Conservation (phyloP, 129 eudicot genomes). For the Apium graveolens region DNA sequence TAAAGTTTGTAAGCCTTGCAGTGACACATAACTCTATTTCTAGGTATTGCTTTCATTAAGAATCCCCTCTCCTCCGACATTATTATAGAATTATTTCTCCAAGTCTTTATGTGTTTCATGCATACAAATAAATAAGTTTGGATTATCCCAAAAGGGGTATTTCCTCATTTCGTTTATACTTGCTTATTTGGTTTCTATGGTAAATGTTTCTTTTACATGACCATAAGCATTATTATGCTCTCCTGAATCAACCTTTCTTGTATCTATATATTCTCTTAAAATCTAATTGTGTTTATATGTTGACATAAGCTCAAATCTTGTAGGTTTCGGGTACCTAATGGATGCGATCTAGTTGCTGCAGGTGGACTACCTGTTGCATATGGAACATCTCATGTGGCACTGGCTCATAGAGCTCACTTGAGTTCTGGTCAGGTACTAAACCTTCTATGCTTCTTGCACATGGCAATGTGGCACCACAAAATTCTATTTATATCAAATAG, state of each 20-base stretch:
- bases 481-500: not conserved
- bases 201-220: not conserved
- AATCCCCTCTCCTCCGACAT: not conserved
- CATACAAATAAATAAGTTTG: not conserved
- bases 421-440: slow-evolving; percentile 67
- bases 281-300: not conserved
- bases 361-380: slow-evolving; percentile 92
- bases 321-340: slow-evolving; percentile 75
- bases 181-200: not conserved
- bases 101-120: not conserved
- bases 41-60: not conserved
- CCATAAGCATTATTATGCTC: not conserved
- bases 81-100: not conserved
- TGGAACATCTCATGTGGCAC: slow-evolving; percentile 90
- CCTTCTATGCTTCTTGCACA: not conserved
- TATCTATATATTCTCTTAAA: not conserved
- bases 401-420: slow-evolving; percentile 82
- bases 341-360: slow-evolving; percentile 87
- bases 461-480: not conserved
- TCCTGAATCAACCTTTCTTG: not conserved
- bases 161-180: not conserved
- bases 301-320: slow-evolving; percentile 10
- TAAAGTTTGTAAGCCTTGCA: not conserved
- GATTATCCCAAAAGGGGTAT: not conserved
- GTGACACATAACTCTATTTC: not conserved